A percentile compares a stretch with the other conserved stretches of the same genome.
Evolutionary conservation across 176 grass and related monocot genomes (phyloP).

Genomic region (Saccharum officinarum): DNA sequence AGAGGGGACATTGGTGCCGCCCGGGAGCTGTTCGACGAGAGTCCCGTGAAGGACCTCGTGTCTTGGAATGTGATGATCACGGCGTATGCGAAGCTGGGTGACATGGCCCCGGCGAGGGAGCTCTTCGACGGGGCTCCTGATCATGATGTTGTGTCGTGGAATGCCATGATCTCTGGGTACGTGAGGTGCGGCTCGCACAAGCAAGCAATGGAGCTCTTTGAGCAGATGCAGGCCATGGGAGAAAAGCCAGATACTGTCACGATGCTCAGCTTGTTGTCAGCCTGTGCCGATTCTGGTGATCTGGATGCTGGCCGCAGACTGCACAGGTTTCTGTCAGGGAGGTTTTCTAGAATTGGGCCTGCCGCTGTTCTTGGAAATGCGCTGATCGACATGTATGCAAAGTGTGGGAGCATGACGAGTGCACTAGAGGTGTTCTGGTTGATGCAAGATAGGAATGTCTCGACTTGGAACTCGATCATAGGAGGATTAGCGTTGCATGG

Average conservation of each 20-base stretch:
- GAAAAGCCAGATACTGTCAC: constrained; percentile 70
- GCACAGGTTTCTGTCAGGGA: constrained; percentile 52
- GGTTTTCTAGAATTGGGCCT: constrained; percentile 44
- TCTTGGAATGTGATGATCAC: constrained; percentile 96
- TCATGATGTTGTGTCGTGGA: constrained; percentile 77
- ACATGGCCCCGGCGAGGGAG: constrained; percentile 63
- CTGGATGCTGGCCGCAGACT: constrained; percentile 59
- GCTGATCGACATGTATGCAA: constrained; percentile 81
- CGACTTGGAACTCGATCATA: constrained; percentile 88
- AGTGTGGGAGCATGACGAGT: constrained; percentile 69
- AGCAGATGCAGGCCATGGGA: constrained; percentile 62
- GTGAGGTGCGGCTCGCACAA: constrained; percentile 51
- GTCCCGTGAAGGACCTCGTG: constrained; percentile 66
- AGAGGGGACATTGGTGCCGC: constrained; percentile 67
- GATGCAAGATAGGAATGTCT: constrained; percentile 69
- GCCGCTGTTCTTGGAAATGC: constrained; percentile 61
- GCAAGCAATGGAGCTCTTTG: constrained; percentile 59
- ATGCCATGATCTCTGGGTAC: constrained; percentile 81
- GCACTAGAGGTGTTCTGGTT: constrained; percentile 54
- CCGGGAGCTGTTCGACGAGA: constrained; percentile 70
- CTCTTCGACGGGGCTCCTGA: constrained; percentile 62
- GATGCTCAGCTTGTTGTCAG: constrained; percentile 70
- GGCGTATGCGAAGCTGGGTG: constrained; percentile 56
- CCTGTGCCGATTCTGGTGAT: constrained; percentile 54
- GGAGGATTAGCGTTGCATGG: constrained; percentile 77